A percentile compares a stretch with the other conserved stretches of the same genome.
Evolutionary conservation across 139 green algal species (phyloP).

Genomic region (Auxenochlorella protothecoides): DNA sequence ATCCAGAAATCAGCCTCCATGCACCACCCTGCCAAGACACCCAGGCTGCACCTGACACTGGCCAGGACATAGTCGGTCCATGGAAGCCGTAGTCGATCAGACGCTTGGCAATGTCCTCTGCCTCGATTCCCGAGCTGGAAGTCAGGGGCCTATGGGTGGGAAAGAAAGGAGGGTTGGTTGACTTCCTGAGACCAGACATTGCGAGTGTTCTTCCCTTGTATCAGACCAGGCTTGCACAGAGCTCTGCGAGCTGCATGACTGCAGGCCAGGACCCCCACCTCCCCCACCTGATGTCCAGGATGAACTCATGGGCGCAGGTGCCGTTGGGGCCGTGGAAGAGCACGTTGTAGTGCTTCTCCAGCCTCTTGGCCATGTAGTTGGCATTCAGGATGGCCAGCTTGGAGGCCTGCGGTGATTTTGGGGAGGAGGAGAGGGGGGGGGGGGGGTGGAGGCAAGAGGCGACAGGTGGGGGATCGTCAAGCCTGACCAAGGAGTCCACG

Average conservation of each 20-base stretch:
- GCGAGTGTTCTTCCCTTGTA: too few relatives aligned
- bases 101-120: constrained; percentile 96
- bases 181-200: too few relatives aligned
- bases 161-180: constrained; percentile 1
- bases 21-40: too few relatives aligned
- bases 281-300: constrained; percentile 75
- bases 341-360: constrained; percentile 73
- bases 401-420: constrained; percentile 45
- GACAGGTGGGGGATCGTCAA: too few relatives aligned
- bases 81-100: constrained; percentile 99
- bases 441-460: background rate
- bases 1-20: too few relatives aligned
- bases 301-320: constrained; percentile 99
- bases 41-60: constrained; percentile 49
- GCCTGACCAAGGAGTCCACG: too few relatives aligned
- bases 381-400: constrained; percentile 84
- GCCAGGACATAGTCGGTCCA: constrained; percentile 98
- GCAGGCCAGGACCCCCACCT: too few relatives aligned
- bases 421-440: background rate
- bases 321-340: constrained; percentile 80
- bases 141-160: constrained; percentile 52
- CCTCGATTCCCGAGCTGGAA: constrained; percentile 67
- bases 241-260: too few relatives aligned
- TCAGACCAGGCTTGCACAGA: too few relatives aligned
- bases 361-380: constrained; percentile 97